A percentile compares a stretch with the other conserved stretches of the same genome.
Conservation (phyloP, 768 basidiomycete species). For the Suillus discolor region DNA sequence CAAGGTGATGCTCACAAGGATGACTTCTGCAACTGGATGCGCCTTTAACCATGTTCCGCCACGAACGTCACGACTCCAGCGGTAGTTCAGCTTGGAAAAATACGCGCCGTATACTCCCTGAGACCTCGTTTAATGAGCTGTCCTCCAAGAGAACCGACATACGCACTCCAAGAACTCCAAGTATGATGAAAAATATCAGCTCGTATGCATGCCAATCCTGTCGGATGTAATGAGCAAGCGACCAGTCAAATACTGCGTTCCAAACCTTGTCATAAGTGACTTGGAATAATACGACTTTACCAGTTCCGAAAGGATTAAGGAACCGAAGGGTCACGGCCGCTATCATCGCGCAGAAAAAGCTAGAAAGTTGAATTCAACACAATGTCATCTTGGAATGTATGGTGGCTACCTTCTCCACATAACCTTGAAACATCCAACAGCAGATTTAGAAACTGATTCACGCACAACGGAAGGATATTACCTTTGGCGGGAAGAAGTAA, state of each 20-base stretch:
- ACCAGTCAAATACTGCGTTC: neutral
- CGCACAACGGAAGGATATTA: slow-evolving; percentile 23
- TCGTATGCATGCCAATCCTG: slow-evolving; percentile 95
- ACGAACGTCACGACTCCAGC: slow-evolving; percentile 84
- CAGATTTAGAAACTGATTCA: neutral
- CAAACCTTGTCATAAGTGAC: slow-evolving; percentile 84
- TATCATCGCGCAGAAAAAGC: slow-evolving; percentile 98
- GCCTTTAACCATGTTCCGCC: slow-evolving; percentile 77
- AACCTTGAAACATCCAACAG: slow-evolving; percentile 43
- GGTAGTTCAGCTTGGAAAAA: slow-evolving; percentile 89
- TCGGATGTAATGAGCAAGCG: slow-evolving; percentile 1
- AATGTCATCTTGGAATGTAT: slow-evolving; percentile 5
- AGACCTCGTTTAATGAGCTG: slow-evolving; percentile 14
- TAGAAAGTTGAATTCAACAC: slow-evolving; percentile 44
- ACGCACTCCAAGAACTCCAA: slow-evolving; percentile 88
- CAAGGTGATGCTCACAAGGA: slow-evolving; percentile 54
- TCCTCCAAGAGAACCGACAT: neutral
- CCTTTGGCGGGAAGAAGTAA: slow-evolving; percentile 96
- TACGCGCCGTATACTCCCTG: slow-evolving; percentile 94
- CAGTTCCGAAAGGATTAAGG: slow-evolving; percentile 94
- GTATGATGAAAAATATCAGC: slow-evolving; percentile 77
- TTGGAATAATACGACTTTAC: slow-evolving; percentile 90
- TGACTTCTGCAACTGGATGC: slow-evolving; percentile 83
- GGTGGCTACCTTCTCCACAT: slow-evolving; percentile 89
- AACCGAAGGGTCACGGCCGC: slow-evolving; percentile 93